phyloP scores from a whole-genome alignment of 169 alveolate genomes.

The Eimeria praecox region DNA sequence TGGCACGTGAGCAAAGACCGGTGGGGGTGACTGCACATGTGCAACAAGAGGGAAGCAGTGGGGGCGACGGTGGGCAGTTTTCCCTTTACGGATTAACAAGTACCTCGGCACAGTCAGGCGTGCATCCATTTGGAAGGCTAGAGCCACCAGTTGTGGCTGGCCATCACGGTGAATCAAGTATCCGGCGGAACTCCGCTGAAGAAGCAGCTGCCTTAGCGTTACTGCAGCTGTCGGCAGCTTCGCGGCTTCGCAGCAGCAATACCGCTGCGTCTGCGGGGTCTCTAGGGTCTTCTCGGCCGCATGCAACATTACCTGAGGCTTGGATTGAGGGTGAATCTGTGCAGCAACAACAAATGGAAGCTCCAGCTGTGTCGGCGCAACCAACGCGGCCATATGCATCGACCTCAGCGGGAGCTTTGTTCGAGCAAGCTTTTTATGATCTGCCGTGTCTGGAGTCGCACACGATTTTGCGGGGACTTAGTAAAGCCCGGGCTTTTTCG shows the following conservation, averaged over 20 bases:
- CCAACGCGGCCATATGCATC: background rate
- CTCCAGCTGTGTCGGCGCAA: background rate
- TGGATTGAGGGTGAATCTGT: background rate
- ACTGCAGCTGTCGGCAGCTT: background rate
- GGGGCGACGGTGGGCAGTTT: background rate
- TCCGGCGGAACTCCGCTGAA: background rate
- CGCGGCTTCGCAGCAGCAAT: background rate
- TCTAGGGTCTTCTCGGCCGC: background rate
- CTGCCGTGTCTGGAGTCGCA: background rate
- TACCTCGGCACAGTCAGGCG: background rate
- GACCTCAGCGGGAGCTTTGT: background rate
- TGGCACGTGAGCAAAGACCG: background rate
- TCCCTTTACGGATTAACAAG: background rate
- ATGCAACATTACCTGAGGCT: background rate
- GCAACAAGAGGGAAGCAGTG: background rate
- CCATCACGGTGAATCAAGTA: background rate
- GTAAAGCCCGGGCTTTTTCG: background rate
- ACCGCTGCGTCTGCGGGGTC: background rate
- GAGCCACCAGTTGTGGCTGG: background rate
- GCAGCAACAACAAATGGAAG: background rate
- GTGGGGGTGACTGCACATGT: background rate
- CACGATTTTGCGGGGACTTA: background rate
- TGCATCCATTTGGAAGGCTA: background rate
- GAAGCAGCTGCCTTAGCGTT: background rate
- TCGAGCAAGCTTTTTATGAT: background rate